Base-by-base conservation (phyloP, 768 basidiomycete species). In the Phaffia australis region DNA sequence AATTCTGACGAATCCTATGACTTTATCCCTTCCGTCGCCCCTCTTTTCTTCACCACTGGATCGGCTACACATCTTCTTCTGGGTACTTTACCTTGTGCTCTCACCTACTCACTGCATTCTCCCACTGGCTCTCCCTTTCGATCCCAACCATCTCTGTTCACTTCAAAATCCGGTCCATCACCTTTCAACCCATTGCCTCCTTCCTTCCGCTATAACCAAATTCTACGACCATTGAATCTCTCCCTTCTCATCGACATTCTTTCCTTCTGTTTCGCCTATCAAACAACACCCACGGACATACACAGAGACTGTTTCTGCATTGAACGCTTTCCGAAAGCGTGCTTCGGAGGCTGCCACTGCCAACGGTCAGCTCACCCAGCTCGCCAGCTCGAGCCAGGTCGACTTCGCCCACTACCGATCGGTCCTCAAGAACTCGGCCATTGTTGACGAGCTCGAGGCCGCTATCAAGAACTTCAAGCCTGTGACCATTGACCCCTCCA, bases 271-370 rank as follows among this genome's bases (percentile, higher is more conserved):
- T 51, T 48, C 32, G 4, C 21, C 23, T 42, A 46, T 11, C 8
- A 9, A n/a, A 4, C 16, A 59, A 8, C 35, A 42, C 35, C 35
- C 35, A 5, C 11, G 11, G 11, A 42, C 11, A 42, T 42, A 7
- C 9, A 27, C 77, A 91, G 90, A 97, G 81, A 93, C 94, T 72
- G 82, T 95, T 74, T 81, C 89, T 64, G 79, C 89, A 62, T 83
- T 99, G 60, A 88, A 89, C 77, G 87, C 88, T 50, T 98, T 99
- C 86, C 88, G 95, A 79, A 95, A 93, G 78, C 89, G 95, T 68
- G 85, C 94, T 78, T 80, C 80, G 71, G 89, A 97, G 63, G 94
- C 95, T 65, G 56, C 71, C 29, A 73, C 73, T 71, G 68, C 68
- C 35, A 73, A 74, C 70, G 71, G 74, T 42, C 72, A 74, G 15